Evolutionary conservation across 192 early-diverging fungal genomes (phyloP).

Genomic region (Kickxella alabastrina): DNA sequence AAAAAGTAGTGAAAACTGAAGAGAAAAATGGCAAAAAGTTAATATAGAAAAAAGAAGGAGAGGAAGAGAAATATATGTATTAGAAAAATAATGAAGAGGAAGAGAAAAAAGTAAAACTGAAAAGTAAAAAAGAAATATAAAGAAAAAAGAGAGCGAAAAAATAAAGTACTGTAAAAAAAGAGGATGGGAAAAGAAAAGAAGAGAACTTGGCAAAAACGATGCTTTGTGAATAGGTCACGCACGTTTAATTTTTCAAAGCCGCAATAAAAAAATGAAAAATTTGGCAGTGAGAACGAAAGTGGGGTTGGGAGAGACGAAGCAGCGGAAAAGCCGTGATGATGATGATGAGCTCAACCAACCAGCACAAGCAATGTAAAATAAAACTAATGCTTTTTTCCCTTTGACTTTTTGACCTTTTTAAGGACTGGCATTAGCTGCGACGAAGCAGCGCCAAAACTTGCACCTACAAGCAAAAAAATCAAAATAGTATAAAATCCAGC

Average conservation of each 20-base stretch:
- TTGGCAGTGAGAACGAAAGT: too few species aligned
- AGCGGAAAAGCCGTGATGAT: too few species aligned
- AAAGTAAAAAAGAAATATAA: constrained; percentile 16
- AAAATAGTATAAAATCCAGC: too few species aligned
- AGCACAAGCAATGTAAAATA: too few species aligned
- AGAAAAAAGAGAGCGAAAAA: constrained; percentile 19
- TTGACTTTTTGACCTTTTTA: not conserved
- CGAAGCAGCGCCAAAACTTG: constrained; percentile 41
- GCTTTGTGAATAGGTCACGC: not conserved
- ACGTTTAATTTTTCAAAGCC: constrained; percentile 4
- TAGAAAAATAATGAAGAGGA: constrained; percentile 1
- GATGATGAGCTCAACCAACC: too few species aligned
- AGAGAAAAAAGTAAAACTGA: constrained; percentile 13
- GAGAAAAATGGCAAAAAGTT: constrained; percentile 7
- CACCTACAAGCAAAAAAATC: constrained; percentile 15
- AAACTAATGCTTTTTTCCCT: not conserved
- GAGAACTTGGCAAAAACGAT: not conserved
- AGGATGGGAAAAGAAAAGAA: constrained; percentile 11
- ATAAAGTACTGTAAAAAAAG: constrained; percentile 7
- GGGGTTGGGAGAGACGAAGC: too few species aligned
- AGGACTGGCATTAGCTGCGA: not conserved
- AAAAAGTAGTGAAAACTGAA: constrained; percentile 17
- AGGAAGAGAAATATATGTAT: constrained; percentile 7
- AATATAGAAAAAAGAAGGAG: constrained; percentile 9
- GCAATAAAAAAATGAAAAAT: too few species aligned